These are phyloP conservation scores for Phytophthora agathidicida DNA, from an alignment of 352 stramenopile genomes.

Conservation along the genomic window DNA sequence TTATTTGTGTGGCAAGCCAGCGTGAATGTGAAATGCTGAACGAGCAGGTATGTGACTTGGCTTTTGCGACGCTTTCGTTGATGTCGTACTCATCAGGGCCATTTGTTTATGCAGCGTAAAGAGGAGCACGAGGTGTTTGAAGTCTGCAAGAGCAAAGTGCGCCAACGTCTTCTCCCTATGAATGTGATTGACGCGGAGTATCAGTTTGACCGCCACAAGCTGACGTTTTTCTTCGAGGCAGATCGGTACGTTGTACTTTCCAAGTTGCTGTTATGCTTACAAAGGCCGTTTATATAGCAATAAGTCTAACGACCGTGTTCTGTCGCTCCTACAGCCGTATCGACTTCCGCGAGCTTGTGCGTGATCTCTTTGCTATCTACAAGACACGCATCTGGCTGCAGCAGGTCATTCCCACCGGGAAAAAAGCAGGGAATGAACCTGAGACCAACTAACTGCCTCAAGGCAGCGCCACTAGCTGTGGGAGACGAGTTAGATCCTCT, in stretches of 20 bases:
- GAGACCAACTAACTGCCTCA: conserved; percentile 52
- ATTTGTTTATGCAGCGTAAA: conserved; percentile 63
- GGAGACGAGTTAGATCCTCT: conserved; percentile 20
- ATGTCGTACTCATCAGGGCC: background rate
- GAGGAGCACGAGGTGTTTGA: conserved; percentile 97
- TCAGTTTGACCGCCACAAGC: conserved; percentile 98
- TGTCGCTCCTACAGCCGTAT: conserved; percentile 77
- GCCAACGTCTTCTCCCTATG: conserved; percentile 95
- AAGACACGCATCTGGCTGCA: conserved; percentile 99
- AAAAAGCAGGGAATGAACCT: conserved; percentile 66
- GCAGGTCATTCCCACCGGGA: conserved; percentile 88
- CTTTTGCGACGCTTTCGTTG: background rate
- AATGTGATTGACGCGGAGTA: conserved; percentile 98
- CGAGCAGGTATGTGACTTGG: conserved; percentile 65
- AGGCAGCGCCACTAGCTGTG: conserved; percentile 5
- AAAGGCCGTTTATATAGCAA: no score
- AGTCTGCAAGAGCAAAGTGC: conserved; percentile 96
- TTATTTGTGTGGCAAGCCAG: conserved; percentile 92
- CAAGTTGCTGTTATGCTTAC: no score
- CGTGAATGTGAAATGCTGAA: conserved; percentile 92
- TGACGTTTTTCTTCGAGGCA: conserved; percentile 99
- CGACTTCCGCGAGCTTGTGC: conserved; percentile 97
- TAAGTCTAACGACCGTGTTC: conserved; percentile 6
- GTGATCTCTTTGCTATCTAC: conserved; percentile 98
- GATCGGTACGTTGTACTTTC: conserved; percentile 72